Conservation (phyloP, 768 basidiomycete species). For the Gloeopeniophorella convolvens region DNA sequence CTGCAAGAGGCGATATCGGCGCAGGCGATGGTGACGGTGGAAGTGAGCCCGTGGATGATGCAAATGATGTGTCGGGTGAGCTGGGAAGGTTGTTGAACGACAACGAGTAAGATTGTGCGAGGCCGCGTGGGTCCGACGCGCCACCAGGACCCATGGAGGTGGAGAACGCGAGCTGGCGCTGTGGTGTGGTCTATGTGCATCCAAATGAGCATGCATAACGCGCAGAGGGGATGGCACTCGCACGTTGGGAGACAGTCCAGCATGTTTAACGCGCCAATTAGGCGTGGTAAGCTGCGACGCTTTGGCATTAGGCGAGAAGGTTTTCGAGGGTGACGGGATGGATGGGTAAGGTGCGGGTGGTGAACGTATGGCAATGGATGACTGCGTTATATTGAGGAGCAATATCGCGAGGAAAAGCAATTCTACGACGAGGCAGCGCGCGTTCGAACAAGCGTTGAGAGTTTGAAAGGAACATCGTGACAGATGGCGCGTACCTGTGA, state of each 20-base stretch:
- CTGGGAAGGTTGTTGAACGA: slow-evolving; percentile 5
- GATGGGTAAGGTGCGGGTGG: slow-evolving; percentile 12
- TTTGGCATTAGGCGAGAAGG: neutral
- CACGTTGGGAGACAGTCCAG: slow-evolving; percentile 18
- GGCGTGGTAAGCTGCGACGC: too few species aligned
- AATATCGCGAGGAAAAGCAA: slow-evolving; percentile 5
- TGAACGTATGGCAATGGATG: slow-evolving; percentile 11
- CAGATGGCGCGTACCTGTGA: slow-evolving; percentile 9
- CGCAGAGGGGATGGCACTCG: neutral
- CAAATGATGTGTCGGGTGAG: slow-evolving; percentile 14
- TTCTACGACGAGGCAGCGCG: neutral
- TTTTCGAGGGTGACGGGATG: slow-evolving; percentile 12
- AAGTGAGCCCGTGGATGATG: slow-evolving; percentile 14
- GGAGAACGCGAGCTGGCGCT: slow-evolving; percentile 21
- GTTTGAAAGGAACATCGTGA: too few species aligned
- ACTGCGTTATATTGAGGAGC: slow-evolving; percentile 15
- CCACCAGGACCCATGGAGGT: neutral
- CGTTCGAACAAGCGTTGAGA: too few species aligned
- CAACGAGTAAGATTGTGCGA: slow-evolving; percentile 18
- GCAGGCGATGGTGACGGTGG: slow-evolving; percentile 18
- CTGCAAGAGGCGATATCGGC: slow-evolving; percentile 12
- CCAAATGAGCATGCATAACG: neutral
- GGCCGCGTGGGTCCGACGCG: slow-evolving; percentile 19
- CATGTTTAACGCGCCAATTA: slow-evolving; percentile 7
- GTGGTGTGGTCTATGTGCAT: slow-evolving; percentile 14